Percentiles rank a stretch among this genome's conserved stretches.
These are phyloP conservation scores for Capsicum pubescens DNA, from an alignment of 257 asterid species.

Conservation along the genomic window DNA sequence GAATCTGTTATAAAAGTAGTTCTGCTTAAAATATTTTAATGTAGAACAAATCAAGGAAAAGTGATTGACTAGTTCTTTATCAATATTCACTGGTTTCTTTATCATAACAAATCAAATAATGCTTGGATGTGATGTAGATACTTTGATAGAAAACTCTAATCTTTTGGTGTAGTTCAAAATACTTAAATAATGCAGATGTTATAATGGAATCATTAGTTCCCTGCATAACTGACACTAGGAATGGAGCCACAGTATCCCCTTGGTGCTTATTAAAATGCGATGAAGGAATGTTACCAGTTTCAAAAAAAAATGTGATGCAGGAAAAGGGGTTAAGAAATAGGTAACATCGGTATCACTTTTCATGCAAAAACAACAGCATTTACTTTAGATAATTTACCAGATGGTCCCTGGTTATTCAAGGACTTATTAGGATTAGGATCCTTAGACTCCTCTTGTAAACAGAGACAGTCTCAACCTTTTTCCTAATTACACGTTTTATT, in stretches of 20 bases:
- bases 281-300: not conserved
- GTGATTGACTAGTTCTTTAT: not conserved
- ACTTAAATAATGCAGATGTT: not conserved
- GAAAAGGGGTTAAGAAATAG: not conserved
- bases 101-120: not conserved
- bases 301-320: not conserved
- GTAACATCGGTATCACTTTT: not conserved
- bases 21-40: not conserved
- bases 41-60: not conserved
- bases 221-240: not conserved
- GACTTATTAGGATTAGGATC: not conserved
- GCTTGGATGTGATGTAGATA: not conserved
- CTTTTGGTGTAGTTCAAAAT: not conserved
- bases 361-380: not conserved
- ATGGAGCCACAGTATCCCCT: not conserved
- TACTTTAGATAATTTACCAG: not conserved
- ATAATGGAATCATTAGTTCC: not conserved
- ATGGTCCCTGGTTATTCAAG: not conserved
- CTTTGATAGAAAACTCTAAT: not conserved
- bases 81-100: not conserved
- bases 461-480: not conserved
- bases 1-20: not conserved
- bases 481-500: not conserved
- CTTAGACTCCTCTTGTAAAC: not conserved
- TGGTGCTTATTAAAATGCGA: not conserved